Evolutionary conservation across 768 basidiomycete genomes (phyloP).

Genomic region (Suillus hirtellus): DNA sequence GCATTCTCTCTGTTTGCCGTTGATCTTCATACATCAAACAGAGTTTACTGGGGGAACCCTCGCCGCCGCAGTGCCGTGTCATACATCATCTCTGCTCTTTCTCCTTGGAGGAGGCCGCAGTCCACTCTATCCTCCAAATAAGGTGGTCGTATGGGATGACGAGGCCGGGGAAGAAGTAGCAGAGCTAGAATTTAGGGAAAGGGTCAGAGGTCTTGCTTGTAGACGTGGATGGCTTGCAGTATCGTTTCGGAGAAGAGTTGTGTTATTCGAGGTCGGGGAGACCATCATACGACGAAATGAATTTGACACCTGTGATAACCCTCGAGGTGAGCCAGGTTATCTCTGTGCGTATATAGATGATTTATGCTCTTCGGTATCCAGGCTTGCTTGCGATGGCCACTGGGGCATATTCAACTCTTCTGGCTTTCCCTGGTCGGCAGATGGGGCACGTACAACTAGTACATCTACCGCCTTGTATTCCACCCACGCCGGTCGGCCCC

Average conservation of each 20-base stretch:
- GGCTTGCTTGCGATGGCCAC: constrained; percentile 83
- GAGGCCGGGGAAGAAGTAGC: constrained; percentile 73
- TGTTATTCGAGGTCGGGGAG: constrained; percentile 71
- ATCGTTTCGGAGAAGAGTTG: constrained; percentile 74
- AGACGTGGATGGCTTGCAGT: constrained; percentile 85
- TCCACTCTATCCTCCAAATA: constrained; percentile 89
- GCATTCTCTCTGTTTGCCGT: constrained; percentile 2
- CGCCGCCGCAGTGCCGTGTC: constrained; percentile 72
- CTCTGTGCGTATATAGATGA: constrained; percentile 8
- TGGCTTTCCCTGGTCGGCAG: constrained; percentile 84
- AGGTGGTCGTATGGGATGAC: constrained; percentile 91
- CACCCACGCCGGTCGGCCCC: constrained; percentile 56
- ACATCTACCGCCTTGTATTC: constrained; percentile 78
- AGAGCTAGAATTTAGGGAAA: constrained; percentile 87
- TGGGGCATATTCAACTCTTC: constrained; percentile 72
- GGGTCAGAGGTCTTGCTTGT: constrained; percentile 77
- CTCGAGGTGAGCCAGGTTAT: constrained; percentile 54
- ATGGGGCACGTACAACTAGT: constrained; percentile 86
- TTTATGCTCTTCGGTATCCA: constrained; percentile 29
- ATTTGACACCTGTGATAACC: constrained; percentile 89
- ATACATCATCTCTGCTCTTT: constrained; percentile 81
- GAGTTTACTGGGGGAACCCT: constrained; percentile 81
- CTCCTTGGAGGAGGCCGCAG: constrained; percentile 86
- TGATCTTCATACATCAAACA: constrained; percentile 34
- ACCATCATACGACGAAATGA: constrained; percentile 64